A percentile compares a stretch with the other conserved stretches of the same genome.
Conservation (phyloP, 176 grass and related monocot species). For the Avena atlantica region DNA sequence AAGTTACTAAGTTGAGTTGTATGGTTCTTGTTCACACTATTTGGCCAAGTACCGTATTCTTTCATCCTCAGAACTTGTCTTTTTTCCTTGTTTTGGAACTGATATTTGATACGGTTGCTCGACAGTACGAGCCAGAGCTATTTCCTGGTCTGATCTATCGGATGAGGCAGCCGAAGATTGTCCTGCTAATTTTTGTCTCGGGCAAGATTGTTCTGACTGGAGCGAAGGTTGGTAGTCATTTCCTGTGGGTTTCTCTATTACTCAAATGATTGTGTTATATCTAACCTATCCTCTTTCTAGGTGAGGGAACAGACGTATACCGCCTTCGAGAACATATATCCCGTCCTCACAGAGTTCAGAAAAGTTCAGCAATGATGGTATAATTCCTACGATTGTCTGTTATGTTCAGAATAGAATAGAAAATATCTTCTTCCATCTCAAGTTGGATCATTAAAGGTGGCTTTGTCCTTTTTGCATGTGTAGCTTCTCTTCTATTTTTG, state of each 20-base stretch:
- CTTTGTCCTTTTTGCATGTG: slow-evolving; percentile 11
- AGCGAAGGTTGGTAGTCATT: slow-evolving; percentile 56
- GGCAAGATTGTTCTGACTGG: slow-evolving; percentile 84
- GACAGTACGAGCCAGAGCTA: slow-evolving; percentile 74
- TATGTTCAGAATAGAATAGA: not conserved
- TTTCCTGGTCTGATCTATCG: slow-evolving; percentile 91
- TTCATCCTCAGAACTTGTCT: not conserved
- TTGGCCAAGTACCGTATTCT: not conserved
- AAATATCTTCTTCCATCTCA: not conserved
- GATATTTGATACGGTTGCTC: slow-evolving; percentile 3
- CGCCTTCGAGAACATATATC: slow-evolving; percentile 86
- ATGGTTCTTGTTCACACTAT: slow-evolving; percentile 4
- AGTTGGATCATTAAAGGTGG: not conserved
- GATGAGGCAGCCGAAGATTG: slow-evolving; percentile 97
- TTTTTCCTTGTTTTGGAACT: not conserved
- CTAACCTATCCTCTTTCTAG: slow-evolving; percentile 41
- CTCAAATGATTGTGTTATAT: not conserved
- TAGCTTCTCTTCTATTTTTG: not conserved
- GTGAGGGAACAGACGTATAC: slow-evolving; percentile 86
- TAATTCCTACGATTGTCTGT: not conserved
- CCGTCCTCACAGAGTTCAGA: slow-evolving; percentile 72
- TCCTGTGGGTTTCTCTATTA: not conserved
- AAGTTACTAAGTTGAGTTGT: slow-evolving; percentile 52
- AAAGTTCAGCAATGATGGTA: slow-evolving; percentile 81
- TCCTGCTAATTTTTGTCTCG: slow-evolving; percentile 95